Base-by-base conservation (phyloP, 2,329 filamentous ascomycete genomes). In the Didymella pomorum region DNA sequence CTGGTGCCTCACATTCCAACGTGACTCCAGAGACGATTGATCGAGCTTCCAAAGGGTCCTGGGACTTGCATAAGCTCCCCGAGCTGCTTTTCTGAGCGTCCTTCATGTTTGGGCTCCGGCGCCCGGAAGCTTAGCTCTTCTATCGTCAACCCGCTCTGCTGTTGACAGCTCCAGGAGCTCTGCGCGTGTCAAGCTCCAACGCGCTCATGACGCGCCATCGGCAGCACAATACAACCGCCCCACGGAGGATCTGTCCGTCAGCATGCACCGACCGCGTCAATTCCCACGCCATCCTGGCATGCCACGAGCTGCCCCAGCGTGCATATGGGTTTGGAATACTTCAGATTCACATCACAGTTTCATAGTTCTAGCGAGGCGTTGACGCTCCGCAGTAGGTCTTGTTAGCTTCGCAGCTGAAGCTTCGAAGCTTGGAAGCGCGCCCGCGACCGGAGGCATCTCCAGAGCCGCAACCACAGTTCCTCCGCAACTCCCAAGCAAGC, bases 251-350 rank as follows among this genome's bases (percentile, higher is more conserved):
- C 26, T 44, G 14, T 26, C 41, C 21, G 23, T n/a, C 21, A 23
- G 20, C 20, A 49, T 16, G 16, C 52, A 25, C 35, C n/a, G 31
- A 43, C 41, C n/a, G 28, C 31, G 16, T n/a, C 48, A n/a, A 26
- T 20, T 41, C n/a, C 33, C 20, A 20, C 23, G 28, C 42, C 21
- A 49, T 45, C 49, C 55, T 42, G 16, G 49, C 31, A 49, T 45
- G 44, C 55, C 49, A 53, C 55, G 49, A 53, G 55, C 31, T 52
- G 43, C 23, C 37, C 14, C 20, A 45, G 31, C 44, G 39, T 44
- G 35, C 20, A 43, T n/a, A 49, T 53, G 49, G 44, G 55, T 41
- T 42, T 28, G 16, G 10, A n/a, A 49, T 28, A 46, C 45, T 41
- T 42, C 39, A 45, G 4, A 14, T 16, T 49, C 29, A 33, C 44